Evolutionary conservation across 2,329 filamentous ascomycete species (phyloP).

Genomic region (Hypoxylon sp.): DNA sequence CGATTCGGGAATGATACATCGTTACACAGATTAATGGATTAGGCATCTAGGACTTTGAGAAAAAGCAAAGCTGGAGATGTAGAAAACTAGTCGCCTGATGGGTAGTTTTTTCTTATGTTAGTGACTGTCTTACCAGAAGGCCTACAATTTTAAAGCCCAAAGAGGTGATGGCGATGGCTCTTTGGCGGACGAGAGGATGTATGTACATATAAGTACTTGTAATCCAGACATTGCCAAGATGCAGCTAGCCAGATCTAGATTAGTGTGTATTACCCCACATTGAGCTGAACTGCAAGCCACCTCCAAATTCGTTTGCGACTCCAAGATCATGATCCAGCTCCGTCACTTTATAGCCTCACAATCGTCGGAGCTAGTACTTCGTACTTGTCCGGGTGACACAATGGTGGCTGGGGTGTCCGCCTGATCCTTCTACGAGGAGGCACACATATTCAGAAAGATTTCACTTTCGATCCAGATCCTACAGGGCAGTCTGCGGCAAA

Average conservation of each 20-base stretch:
- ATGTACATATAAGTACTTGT: too few relatives aligned
- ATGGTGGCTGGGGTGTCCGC: constrained; percentile 14
- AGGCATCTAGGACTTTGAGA: too few relatives aligned
- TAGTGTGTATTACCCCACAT: constrained; percentile 29
- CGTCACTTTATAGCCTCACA: constrained; percentile 10
- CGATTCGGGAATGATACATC: not conserved
- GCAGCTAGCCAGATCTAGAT: not conserved
- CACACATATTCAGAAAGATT: not conserved
- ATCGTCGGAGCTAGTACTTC: constrained; percentile 13
- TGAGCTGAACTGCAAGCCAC: constrained; percentile 4
- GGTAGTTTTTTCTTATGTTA: too few relatives aligned
- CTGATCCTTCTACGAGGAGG: not conserved
- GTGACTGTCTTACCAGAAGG: too few relatives aligned
- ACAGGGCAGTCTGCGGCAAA: not conserved
- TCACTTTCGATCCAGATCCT: constrained; percentile 12
- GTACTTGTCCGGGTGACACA: not conserved
- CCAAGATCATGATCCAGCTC: constrained; percentile 6
- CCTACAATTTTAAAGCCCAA: too few relatives aligned
- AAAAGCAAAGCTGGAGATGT: too few relatives aligned
- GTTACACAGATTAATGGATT: too few relatives aligned
- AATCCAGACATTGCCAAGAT: not conserved
- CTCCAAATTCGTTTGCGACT: not conserved
- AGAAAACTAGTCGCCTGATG: too few relatives aligned
- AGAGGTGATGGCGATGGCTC: too few relatives aligned
- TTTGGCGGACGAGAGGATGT: too few relatives aligned